Evolutionary conservation across 768 basidiomycete species (phyloP).

Genomic region (Podaxis mareebaensis): DNA sequence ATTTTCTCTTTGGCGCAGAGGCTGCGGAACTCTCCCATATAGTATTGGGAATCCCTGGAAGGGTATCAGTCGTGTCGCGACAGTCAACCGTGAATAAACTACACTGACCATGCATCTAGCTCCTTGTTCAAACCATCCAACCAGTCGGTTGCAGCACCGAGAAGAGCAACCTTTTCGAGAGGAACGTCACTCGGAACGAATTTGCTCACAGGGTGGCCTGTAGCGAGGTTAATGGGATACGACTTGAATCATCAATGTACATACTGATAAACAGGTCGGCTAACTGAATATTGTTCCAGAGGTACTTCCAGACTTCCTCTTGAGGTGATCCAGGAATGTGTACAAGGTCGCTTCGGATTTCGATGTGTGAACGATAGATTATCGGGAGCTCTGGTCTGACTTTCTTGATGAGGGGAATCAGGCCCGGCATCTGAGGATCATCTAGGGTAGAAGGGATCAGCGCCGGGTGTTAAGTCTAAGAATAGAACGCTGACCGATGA

Average conservation of each 20-base stretch:
- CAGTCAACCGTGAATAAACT: not conserved
- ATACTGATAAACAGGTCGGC: slow-evolving; percentile 89
- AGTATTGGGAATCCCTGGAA: slow-evolving; percentile 72
- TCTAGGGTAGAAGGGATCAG: slow-evolving; percentile 35
- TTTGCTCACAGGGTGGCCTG: slow-evolving; percentile 87
- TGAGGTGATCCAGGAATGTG: slow-evolving; percentile 82
- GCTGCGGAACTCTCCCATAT: slow-evolving; percentile 86
- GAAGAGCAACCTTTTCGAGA: slow-evolving; percentile 63
- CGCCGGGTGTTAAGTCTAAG: not conserved
- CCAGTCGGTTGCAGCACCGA: slow-evolving; percentile 89
- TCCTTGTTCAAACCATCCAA: slow-evolving; percentile 96
- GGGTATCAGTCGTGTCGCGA: slow-evolving; percentile 5
- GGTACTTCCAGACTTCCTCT: slow-evolving; percentile 91
- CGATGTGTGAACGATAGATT: slow-evolving; percentile 93
- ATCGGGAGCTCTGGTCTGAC: slow-evolving; percentile 84
- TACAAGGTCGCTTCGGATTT: slow-evolving; percentile 86
- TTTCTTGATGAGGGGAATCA: slow-evolving; percentile 91
- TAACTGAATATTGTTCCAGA: slow-evolving; percentile 89
- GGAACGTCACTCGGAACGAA: slow-evolving; percentile 90
- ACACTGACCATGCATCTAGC: slow-evolving; percentile 55
- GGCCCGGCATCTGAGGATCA: slow-evolving; percentile 92
- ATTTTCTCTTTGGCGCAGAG: slow-evolving; percentile 80
- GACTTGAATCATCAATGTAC: slow-evolving; percentile 20
- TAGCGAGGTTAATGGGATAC: not conserved
- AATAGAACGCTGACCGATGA: slow-evolving; percentile 61